phyloP scores from a whole-genome alignment of 805 yeast genomes.

The Trichomonascus vanleenenianus region DNA sequence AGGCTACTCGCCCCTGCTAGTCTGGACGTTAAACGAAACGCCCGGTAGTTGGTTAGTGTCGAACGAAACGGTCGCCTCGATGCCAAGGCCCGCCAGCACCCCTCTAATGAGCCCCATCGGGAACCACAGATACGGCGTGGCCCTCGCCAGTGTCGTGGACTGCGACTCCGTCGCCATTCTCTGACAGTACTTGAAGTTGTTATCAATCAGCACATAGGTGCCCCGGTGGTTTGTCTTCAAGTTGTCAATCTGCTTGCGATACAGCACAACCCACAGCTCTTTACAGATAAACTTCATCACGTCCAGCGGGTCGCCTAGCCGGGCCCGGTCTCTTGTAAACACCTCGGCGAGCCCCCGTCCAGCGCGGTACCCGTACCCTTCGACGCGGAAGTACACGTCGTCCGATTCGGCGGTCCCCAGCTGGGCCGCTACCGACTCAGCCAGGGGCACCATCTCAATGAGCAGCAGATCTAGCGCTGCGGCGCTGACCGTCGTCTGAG shows the following conservation, averaged over 20 bases:
- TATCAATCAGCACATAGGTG: constrained; percentile 72
- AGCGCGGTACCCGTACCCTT: constrained; percentile 60
- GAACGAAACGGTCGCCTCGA: constrained; percentile 56
- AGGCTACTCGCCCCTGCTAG: background rate
- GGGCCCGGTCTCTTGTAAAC: constrained; percentile 33
- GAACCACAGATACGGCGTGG: constrained; percentile 50
- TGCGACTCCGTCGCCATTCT: constrained; percentile 36
- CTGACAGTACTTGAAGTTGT: constrained; percentile 46
- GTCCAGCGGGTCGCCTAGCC: constrained; percentile 54
- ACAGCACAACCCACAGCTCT: constrained; percentile 79
- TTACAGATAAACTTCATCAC: constrained; percentile 89
- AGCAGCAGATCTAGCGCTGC: constrained; percentile 51
- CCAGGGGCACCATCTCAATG: constrained; percentile 69
- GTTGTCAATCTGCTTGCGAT: constrained; percentile 84
- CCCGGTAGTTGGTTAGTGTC: constrained; percentile 55
- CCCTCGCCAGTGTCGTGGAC: constrained; percentile 26
- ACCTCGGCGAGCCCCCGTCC: constrained; percentile 54
- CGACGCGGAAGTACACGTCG: constrained; percentile 53
- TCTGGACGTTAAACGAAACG: constrained; percentile 64
- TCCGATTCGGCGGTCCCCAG: constrained; percentile 32
- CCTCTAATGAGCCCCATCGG: constrained; percentile 76
- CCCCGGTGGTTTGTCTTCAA: constrained; percentile 87
- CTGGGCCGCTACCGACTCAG: constrained; percentile 52
- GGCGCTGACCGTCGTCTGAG: constrained; percentile 19
- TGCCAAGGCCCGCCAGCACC: constrained; percentile 58